A percentile compares a stretch with the other conserved stretches of the same genome.
Conservation (phyloP, 2,329 filamentous ascomycete species). For the Tolypocladium tropicale region DNA sequence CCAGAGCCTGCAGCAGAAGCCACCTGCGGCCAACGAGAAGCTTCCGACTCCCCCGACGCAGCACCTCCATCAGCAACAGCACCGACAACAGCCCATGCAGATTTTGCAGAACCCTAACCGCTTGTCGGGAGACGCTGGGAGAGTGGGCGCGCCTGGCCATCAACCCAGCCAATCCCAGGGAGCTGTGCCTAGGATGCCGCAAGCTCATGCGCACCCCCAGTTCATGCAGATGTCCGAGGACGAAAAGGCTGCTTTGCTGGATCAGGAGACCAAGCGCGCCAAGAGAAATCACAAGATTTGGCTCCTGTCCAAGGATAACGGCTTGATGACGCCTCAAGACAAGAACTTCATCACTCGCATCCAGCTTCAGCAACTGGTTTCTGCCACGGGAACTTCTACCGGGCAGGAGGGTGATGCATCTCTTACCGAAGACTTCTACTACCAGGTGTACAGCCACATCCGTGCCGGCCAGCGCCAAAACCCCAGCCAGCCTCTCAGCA, state of each 20-base stretch:
- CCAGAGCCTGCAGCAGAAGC: constrained; percentile 29
- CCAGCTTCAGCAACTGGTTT: constrained; percentile 89
- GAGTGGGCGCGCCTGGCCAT: constrained; percentile 23
- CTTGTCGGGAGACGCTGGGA: constrained; percentile 36
- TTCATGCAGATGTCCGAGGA: constrained; percentile 69
- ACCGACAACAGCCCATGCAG: constrained; percentile 51
- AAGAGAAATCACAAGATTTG: constrained; percentile 99
- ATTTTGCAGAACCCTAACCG: constrained; percentile 73
- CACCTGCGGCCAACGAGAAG: constrained; percentile 25
- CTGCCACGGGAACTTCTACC: constrained; percentile 78
- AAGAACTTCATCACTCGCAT: constrained; percentile 99
- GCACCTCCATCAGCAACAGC: constrained; percentile 17
- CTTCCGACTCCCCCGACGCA: constrained; percentile 11
- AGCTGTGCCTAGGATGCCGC: constrained; percentile 29
- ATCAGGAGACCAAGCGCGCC: constrained; percentile 86
- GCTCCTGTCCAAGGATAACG: constrained; percentile 85
- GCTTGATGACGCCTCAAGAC: constrained; percentile 96
- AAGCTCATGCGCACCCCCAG: constrained; percentile 24
- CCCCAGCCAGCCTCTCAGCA: constrained; percentile 84
- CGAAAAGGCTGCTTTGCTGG: constrained; percentile 72
- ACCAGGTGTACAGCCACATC: constrained; percentile 94
- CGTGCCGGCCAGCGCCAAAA: constrained; percentile 82
- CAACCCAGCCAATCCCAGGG: constrained; percentile 37
- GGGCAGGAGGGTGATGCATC: constrained; percentile 72
- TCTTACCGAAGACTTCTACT: constrained; percentile 92